phyloP scores from a whole-genome alignment of 2,329 filamentous ascomycete species.

The Helotiales sp. region DNA sequence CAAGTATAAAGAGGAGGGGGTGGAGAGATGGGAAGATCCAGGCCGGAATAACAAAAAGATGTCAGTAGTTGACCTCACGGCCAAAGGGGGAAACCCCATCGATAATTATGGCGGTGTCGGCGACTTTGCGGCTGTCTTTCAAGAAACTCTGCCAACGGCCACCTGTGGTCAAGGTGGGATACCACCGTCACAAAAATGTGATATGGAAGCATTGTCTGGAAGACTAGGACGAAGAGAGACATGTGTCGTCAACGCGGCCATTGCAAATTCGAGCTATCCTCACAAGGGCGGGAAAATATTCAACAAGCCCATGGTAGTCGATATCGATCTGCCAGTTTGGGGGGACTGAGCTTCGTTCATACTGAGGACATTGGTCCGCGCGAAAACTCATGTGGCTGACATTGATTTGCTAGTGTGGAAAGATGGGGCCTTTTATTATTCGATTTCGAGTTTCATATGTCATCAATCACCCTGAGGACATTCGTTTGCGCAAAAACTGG shows the following conservation, averaged over 20 bases:
- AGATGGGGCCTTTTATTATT: no score
- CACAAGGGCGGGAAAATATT: slow-evolving; percentile 67
- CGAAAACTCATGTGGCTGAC: no score
- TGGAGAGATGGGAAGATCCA: slow-evolving; percentile 63
- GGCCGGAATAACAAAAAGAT: slow-evolving; percentile 61
- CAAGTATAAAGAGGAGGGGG: slow-evolving; percentile 51
- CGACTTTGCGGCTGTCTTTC: slow-evolving; percentile 25
- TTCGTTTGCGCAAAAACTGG: no score
- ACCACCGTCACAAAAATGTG: slow-evolving; percentile 49
- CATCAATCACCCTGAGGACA: no score
- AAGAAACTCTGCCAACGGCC: slow-evolving; percentile 27
- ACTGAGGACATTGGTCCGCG: no score
- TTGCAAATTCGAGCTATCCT: slow-evolving; percentile 71
- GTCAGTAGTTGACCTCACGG: slow-evolving; percentile 66
- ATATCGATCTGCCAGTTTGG: slow-evolving; percentile 72
- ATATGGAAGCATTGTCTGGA: slow-evolving; percentile 48
- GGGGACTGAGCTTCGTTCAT: slow-evolving; percentile 16
- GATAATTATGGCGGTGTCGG: slow-evolving; percentile 51
- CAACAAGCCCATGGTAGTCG: slow-evolving; percentile 84
- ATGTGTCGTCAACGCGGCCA: slow-evolving; percentile 79
- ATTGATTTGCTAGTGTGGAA: no score
- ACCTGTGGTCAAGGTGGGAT: slow-evolving; percentile 50
- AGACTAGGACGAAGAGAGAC: slow-evolving; percentile 60
- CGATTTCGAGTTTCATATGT: no score
- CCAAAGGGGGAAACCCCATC: slow-evolving; percentile 47